Conservation (phyloP, 495 filamentous ascomycete species). For the Aspergillus wentii region DNA sequence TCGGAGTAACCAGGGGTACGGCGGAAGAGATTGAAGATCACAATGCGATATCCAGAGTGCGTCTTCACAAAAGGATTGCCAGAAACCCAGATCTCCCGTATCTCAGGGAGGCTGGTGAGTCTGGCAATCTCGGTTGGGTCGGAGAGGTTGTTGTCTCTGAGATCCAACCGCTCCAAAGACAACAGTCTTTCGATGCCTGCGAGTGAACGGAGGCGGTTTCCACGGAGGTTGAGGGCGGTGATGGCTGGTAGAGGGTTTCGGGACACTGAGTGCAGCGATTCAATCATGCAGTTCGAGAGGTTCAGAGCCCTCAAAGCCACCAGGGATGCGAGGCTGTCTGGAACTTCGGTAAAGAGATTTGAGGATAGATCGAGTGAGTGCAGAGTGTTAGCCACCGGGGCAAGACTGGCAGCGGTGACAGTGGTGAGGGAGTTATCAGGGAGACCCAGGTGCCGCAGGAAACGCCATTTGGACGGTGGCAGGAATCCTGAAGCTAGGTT, state of each 20-base stretch:
- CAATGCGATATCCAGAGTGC: slow-evolving; percentile 76
- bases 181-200: slow-evolving; percentile 86
- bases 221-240: slow-evolving; percentile 84
- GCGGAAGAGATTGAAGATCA: slow-evolving; percentile 95
- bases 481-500: slow-evolving; percentile 64
- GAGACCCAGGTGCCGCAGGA: slow-evolving; percentile 84
- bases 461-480: slow-evolving; percentile 86
- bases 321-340: slow-evolving; percentile 78
- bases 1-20: slow-evolving; percentile 85
- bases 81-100: slow-evolving; percentile 85
- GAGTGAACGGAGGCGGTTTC: slow-evolving; percentile 82
- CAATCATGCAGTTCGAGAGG: slow-evolving; percentile 94
- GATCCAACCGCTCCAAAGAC: slow-evolving; percentile 82
- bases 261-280: slow-evolving; percentile 82
- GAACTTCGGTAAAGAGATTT: slow-evolving; percentile 87
- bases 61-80: slow-evolving; percentile 89
- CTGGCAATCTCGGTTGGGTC: slow-evolving; percentile 90
- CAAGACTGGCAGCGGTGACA: slow-evolving; percentile 66
- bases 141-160: slow-evolving; percentile 84
- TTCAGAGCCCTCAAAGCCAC: slow-evolving; percentile 84
- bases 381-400: slow-evolving; percentile 78
- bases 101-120: slow-evolving; percentile 83
- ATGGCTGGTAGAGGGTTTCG: slow-evolving; percentile 89
- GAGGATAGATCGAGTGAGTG: slow-evolving; percentile 87
- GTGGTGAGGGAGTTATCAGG: slow-evolving; percentile 85